Percentiles rank a stretch among this genome's conserved stretches.
Conservation (phyloP, 2,329 filamentous ascomycete species). For the Ophiostoma perfectum region DNA sequence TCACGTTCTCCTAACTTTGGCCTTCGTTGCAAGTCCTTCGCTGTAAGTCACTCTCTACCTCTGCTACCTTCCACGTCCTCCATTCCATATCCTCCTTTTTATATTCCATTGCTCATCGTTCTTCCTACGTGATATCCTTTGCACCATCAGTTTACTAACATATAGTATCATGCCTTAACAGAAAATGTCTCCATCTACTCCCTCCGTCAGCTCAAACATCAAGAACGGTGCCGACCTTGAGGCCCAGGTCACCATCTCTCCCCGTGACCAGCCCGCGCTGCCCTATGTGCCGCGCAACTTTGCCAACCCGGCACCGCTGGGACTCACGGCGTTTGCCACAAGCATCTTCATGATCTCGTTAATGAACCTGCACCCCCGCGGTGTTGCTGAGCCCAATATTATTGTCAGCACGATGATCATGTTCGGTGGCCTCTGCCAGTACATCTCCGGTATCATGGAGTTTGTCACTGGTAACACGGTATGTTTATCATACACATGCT, state of each 20-base stretch:
- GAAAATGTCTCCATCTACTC: slow-evolving; percentile 21
- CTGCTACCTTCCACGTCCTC: neutral
- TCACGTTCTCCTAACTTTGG: too few species aligned
- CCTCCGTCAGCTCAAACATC: slow-evolving; percentile 21
- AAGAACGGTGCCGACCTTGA: slow-evolving; percentile 23
- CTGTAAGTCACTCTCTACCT: slow-evolving; percentile 3
- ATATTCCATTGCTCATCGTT: neutral
- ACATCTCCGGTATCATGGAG: slow-evolving; percentile 84
- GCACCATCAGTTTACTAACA: neutral
- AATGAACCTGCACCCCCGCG: slow-evolving; percentile 66
- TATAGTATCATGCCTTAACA: neutral
- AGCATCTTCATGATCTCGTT: slow-evolving; percentile 76
- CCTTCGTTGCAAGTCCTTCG: neutral
- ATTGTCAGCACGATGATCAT: slow-evolving; percentile 67
- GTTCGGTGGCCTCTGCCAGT: slow-evolving; percentile 72
- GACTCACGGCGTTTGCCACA: slow-evolving; percentile 71
- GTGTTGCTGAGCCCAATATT: slow-evolving; percentile 57
- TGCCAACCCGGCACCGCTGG: slow-evolving; percentile 72
- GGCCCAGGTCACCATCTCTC: slow-evolving; percentile 21
- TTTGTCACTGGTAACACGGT: slow-evolving; percentile 73
- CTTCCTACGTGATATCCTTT: neutral
- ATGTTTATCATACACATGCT: neutral
- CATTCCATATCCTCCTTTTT: neutral
- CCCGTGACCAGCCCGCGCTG: slow-evolving; percentile 23
- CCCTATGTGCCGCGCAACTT: slow-evolving; percentile 36